A percentile compares a stretch with the other conserved stretches of the same genome.
Conservation (phyloP, 441 rosid species). For the Rhodomyrtus psidioides region DNA sequence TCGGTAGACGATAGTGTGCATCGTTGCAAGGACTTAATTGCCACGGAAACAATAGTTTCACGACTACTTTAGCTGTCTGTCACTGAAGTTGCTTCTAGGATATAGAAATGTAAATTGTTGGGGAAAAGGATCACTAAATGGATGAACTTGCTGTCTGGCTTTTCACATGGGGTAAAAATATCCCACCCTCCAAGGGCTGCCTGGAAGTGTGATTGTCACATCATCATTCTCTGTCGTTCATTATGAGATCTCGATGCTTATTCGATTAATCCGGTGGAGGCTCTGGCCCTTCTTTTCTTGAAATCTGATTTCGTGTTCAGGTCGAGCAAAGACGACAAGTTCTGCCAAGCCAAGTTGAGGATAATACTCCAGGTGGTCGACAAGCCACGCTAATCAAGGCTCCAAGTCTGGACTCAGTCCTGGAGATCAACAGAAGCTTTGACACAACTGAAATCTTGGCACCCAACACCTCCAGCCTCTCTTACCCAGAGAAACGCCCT, state of each 20-base stretch:
- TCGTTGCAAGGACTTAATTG: neutral
- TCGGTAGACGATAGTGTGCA: neutral
- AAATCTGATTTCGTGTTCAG: neutral
- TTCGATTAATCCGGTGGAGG: neutral
- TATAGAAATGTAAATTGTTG: neutral
- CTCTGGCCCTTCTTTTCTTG: neutral
- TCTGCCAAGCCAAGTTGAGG: neutral
- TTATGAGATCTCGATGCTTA: neutral
- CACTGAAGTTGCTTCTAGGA: neutral
- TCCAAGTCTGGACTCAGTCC: neutral
- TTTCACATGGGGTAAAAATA: neutral
- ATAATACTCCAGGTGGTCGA: neutral
- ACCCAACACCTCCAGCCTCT: neutral
- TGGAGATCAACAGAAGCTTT: neutral
- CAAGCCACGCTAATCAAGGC: neutral
- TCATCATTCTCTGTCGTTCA: neutral
- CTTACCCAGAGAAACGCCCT: neutral
- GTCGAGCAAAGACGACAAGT: neutral
- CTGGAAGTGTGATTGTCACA: neutral
- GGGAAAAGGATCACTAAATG: neutral
- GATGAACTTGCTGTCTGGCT: neutral
- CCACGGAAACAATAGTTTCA: neutral
- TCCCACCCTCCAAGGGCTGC: neutral
- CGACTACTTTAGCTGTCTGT: neutral
- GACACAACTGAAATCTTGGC: neutral